These are phyloP conservation scores for Tothia fuscella DNA, from an alignment of 2,329 filamentous ascomycete genomes.

Conservation along the genomic window DNA sequence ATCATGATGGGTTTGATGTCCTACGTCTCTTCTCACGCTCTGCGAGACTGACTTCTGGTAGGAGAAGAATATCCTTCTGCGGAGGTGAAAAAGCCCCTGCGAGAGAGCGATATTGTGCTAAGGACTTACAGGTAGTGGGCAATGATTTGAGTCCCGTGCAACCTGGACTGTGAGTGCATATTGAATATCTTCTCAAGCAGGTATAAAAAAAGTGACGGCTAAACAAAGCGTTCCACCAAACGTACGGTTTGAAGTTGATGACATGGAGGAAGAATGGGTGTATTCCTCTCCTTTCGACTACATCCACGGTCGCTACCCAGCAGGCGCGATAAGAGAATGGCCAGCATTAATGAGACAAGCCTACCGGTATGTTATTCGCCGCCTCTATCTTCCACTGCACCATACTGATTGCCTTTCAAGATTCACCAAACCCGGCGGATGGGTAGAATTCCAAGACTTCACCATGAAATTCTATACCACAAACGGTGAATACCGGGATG, in stretches of 20 bases:
- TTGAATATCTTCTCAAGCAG: too few relatives aligned
- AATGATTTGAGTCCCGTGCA: constrained; percentile 28
- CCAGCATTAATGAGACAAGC: constrained; percentile 35
- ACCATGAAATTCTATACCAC: constrained; percentile 26
- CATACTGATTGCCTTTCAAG: background rate
- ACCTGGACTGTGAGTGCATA: too few relatives aligned
- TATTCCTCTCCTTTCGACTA: constrained; percentile 41
- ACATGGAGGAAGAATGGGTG: constrained; percentile 46
- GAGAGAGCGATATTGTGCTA: too few relatives aligned
- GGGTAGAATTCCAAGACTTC: constrained; percentile 38
- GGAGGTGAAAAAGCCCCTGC: too few relatives aligned
- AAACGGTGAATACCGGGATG: constrained; percentile 23
- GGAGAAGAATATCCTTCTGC: constrained; percentile 22
- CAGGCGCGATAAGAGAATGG: constrained; percentile 43
- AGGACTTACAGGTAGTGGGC: constrained; percentile 16
- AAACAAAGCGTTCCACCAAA: constrained; percentile 43
- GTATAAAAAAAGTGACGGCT: too few relatives aligned
- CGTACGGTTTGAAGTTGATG: constrained; percentile 50
- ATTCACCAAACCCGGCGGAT: constrained; percentile 34
- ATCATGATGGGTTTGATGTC: background rate
- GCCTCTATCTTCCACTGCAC: background rate
- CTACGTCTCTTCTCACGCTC: too few relatives aligned
- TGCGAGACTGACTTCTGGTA: background rate
- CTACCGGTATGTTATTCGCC: constrained; percentile 27
- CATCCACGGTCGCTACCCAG: constrained; percentile 41